Conservation (phyloP, 2,329 filamentous ascomycete genomes). For the Emericellopsis cladophorae region DNA sequence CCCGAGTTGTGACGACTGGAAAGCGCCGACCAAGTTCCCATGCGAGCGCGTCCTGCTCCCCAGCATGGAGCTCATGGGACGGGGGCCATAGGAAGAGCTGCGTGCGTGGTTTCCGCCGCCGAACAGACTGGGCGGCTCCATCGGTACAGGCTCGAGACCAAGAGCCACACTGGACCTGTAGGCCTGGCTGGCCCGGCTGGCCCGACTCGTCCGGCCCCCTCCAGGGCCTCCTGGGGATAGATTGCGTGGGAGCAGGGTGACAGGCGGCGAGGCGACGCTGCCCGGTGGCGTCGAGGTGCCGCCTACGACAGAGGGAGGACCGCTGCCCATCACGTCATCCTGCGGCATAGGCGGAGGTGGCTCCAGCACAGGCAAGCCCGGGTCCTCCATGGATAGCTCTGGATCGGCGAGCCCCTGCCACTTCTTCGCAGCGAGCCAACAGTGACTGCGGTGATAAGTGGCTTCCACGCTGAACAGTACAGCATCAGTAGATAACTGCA, state of each 20-base stretch:
- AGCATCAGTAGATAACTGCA: conserved; percentile 46
- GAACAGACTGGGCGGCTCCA: conserved; percentile 16
- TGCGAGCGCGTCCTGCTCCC: conserved; percentile 16
- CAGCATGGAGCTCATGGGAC: conserved; percentile 17
- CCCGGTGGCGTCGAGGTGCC: conserved; percentile 15
- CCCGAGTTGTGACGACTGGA: conserved; percentile 10
- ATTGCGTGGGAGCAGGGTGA: conserved; percentile 22
- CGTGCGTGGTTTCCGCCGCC: conserved; percentile 14
- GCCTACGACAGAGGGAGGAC: conserved; percentile 6
- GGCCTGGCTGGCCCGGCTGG: conserved; percentile 17
- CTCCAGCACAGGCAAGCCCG: conserved; percentile 22
- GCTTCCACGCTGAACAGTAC: conserved; percentile 50
- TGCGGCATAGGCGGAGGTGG: conserved; percentile 23
- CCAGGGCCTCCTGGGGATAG: conserved; percentile 17
- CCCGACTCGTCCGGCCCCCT: not conserved
- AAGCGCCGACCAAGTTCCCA: conserved; percentile 16
- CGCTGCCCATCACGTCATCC: conserved; percentile 12
- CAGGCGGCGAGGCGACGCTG: conserved; percentile 13
- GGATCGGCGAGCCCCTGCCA: conserved; percentile 29
- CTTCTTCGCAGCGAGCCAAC: conserved; percentile 38
- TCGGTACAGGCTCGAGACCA: conserved; percentile 28
- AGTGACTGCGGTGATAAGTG: conserved; percentile 45
- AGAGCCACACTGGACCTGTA: conserved; percentile 28
- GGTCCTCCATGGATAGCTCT: conserved; percentile 14
- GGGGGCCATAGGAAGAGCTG: conserved; percentile 21